Percentiles rank a stretch among this genome's conserved stretches.
Conservation (phyloP, 345 rosid genomes). For the Orychophragmus violaceus region DNA sequence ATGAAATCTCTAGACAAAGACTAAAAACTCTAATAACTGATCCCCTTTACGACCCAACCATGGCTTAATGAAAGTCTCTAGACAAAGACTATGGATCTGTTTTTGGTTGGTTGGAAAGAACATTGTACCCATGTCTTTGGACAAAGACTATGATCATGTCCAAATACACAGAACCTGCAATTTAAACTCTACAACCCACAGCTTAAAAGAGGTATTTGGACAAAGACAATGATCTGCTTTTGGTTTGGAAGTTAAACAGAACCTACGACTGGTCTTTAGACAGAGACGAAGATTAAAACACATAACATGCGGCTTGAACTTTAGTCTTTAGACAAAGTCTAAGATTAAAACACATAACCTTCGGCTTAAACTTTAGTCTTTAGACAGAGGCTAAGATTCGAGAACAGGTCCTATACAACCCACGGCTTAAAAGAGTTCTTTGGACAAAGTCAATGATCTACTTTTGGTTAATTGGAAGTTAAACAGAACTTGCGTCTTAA, state of each 20-base stretch:
- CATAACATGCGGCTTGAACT: background rate
- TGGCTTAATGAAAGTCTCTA: too few species aligned
- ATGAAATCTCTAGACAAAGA: too few species aligned
- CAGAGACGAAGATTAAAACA: background rate
- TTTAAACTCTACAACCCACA: too few species aligned
- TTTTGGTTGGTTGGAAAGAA: too few species aligned
- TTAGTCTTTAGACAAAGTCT: background rate
- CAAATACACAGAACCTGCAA: too few species aligned
- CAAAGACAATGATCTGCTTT: too few species aligned
- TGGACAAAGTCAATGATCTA: background rate
- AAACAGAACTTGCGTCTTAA: background rate
- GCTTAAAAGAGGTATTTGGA: too few species aligned
- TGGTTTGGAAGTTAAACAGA: background rate
- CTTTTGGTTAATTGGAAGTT: background rate
- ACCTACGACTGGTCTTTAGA: background rate
- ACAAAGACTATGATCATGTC: too few species aligned
- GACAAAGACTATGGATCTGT: too few species aligned
- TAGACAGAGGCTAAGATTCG: background rate
- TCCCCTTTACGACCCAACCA: too few species aligned
- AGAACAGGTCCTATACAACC: background rate
- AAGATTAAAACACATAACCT: background rate
- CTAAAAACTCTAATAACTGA: too few species aligned
- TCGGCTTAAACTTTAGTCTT: background rate
- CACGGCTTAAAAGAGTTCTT: background rate
- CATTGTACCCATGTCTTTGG: too few species aligned